Percentiles rank a stretch among this genome's conserved stretches.
phyloP scores from a whole-genome alignment of 805 yeast genomes.

The Yarrowia sp. region DNA sequence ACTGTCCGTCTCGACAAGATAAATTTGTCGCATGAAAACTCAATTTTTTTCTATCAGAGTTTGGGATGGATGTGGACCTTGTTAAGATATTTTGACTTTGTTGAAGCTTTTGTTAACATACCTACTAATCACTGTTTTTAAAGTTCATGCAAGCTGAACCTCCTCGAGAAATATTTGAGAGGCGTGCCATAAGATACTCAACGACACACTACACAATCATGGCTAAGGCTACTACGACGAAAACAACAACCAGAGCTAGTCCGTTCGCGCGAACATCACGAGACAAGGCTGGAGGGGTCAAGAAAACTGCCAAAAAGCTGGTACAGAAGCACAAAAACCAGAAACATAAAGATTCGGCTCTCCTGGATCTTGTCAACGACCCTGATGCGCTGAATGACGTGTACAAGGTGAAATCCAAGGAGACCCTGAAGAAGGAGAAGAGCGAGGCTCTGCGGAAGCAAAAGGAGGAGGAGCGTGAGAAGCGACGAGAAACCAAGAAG shows the following conservation, averaged over 20 bases:
- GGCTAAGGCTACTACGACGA: slow-evolving; percentile 14
- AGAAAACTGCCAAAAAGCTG: slow-evolving; percentile 26
- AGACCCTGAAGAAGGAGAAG: slow-evolving; percentile 15
- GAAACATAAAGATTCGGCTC: slow-evolving; percentile 26
- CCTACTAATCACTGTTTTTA: neutral
- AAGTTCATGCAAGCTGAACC: slow-evolving; percentile 17
- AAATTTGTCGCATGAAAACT: slow-evolving; percentile 32
- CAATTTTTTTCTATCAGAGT: slow-evolving; percentile 35
- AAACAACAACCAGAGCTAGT: neutral
- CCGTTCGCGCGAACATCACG: slow-evolving; percentile 10
- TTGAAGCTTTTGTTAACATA: too few relatives aligned
- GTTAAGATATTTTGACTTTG: neutral
- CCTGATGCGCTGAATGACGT: slow-evolving; percentile 17
- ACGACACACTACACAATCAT: slow-evolving; percentile 11
- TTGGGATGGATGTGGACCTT: neutral
- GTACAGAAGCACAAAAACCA: slow-evolving; percentile 18
- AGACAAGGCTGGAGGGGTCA: slow-evolving; percentile 3
- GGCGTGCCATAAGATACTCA: neutral
- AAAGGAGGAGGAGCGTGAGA: slow-evolving; percentile 26
- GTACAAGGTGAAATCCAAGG: slow-evolving; percentile 21
- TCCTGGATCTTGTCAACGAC: slow-evolving; percentile 14
- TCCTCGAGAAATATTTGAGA: slow-evolving; percentile 18
- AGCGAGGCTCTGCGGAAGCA: slow-evolving; percentile 24
- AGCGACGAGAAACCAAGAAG: slow-evolving; percentile 9
- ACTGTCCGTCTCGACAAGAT: slow-evolving; percentile 1